Percentiles rank a stretch among this genome's conserved stretches.
Evolutionary conservation across 2,329 filamentous ascomycete genomes (phyloP).

Genomic region (Claviceps cyperi): DNA sequence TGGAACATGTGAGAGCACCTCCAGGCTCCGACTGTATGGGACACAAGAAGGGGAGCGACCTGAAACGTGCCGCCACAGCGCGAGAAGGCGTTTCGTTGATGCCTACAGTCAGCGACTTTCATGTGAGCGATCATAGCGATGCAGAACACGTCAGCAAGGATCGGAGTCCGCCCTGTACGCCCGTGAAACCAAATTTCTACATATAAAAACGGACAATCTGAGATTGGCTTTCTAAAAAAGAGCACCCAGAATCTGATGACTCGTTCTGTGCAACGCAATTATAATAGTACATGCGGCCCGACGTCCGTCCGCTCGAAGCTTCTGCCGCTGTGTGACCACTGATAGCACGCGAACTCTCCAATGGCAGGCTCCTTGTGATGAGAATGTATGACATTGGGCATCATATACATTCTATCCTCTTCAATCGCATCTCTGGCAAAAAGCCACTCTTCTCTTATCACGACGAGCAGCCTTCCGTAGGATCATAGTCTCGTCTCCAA

Average conservation of each 20-base stretch:
- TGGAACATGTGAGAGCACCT: neutral
- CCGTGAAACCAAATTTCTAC: neutral
- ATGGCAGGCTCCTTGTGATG: neutral
- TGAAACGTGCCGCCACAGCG: neutral
- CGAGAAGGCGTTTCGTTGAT: neutral
- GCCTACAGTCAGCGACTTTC: neutral
- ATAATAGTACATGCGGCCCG: neutral
- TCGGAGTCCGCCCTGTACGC: neutral
- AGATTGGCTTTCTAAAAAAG: neutral
- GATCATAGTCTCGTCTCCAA: neutral
- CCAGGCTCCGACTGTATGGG: neutral
- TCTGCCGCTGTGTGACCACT: slow-evolving; percentile 1
- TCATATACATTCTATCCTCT: neutral
- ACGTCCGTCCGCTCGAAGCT: neutral
- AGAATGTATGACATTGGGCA: neutral
- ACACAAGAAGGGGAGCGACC: neutral
- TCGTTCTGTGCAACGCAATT: neutral
- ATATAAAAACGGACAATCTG: neutral
- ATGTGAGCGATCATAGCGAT: too few species aligned
- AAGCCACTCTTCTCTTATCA: neutral
- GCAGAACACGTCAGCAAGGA: neutral
- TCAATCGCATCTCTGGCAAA: neutral
- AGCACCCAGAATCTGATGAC: neutral
- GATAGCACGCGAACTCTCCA: neutral
- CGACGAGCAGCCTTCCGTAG: neutral